Conservation (phyloP, 495 filamentous ascomycete genomes). For the Penicillium antarcticum region DNA sequence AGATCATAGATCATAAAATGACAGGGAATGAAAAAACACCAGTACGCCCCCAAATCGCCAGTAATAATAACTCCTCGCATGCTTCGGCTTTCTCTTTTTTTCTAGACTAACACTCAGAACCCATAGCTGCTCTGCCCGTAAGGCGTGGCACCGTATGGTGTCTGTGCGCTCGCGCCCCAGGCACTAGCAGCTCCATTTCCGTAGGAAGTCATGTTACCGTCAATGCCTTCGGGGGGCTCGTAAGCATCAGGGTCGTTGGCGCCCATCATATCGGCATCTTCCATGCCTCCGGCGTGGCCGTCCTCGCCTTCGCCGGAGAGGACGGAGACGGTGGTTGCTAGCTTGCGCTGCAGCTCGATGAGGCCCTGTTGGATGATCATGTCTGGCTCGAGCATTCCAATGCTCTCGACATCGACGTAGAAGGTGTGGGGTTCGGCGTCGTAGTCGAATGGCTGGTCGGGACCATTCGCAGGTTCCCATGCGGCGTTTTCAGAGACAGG, state of each 20-base stretch:
- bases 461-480: slow-evolving; percentile 73
- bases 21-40: slow-evolving; percentile 21
- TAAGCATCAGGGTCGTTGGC: slow-evolving; percentile 59
- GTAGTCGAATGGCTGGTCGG: slow-evolving; percentile 86
- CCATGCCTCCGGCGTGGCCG: slow-evolving; percentile 45
- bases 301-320: slow-evolving; percentile 49
- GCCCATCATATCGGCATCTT: slow-evolving; percentile 54
- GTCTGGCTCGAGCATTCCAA: slow-evolving; percentile 84
- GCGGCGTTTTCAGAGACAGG: slow-evolving; percentile 79
- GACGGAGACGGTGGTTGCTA: slow-evolving; percentile 77
- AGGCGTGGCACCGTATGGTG: slow-evolving; percentile 69
- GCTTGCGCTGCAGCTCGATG: slow-evolving; percentile 82
- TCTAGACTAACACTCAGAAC: slow-evolving; percentile 15
- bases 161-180: slow-evolving; percentile 60
- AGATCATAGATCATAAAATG: slow-evolving; percentile 4
- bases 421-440: slow-evolving; percentile 80
- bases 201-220: slow-evolving; percentile 78
- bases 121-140: slow-evolving; percentile 60
- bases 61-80: slow-evolving; percentile 22
- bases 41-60: slow-evolving; percentile 22
- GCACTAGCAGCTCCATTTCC: slow-evolving; percentile 57
- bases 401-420: slow-evolving; percentile 89
- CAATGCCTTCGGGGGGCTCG: slow-evolving; percentile 56
- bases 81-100: slow-evolving; percentile 16
- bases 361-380: slow-evolving; percentile 85